Percentiles rank a stretch among this genome's conserved stretches.
Evolutionary conservation across 1,139 yeast genomes (phyloP).

Genomic region (Saccharomycopsis phalli): DNA sequence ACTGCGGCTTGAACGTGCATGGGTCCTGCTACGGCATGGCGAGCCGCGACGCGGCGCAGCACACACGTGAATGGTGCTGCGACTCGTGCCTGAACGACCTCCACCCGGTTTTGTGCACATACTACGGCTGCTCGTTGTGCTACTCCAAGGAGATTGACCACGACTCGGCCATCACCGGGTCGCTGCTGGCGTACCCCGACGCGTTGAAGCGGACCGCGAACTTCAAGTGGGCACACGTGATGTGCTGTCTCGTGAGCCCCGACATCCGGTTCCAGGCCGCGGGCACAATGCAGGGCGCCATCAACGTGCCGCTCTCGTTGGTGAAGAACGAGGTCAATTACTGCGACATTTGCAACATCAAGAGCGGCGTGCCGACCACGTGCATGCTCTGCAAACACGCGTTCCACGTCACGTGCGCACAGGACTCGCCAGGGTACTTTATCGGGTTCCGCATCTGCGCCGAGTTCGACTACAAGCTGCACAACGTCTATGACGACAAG

Average conservation of each 20-base stretch:
- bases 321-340: constrained; percentile 22
- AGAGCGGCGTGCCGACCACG: constrained; percentile 34
- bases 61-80: constrained; percentile 57
- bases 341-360: constrained; percentile 35
- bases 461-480: constrained; percentile 5
- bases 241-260: constrained; percentile 57
- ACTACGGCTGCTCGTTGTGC: constrained; percentile 63
- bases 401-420: constrained; percentile 66
- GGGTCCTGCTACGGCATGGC: constrained; percentile 56
- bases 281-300: constrained; percentile 36
- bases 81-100: constrained; percentile 71
- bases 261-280: constrained; percentile 36
- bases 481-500: not conserved
- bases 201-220: constrained; percentile 62
- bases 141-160: constrained; percentile 42
- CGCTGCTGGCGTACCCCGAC: constrained; percentile 42
- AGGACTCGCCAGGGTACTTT: constrained; percentile 35
- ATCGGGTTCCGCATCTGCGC: constrained; percentile 35
- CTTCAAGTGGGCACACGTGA: constrained; percentile 74
- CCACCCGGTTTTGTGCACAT: constrained; percentile 48
- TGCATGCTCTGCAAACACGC: constrained; percentile 36
- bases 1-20: constrained; percentile 71
- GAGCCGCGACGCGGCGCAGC: constrained; percentile 13
- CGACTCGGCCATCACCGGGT: constrained; percentile 38
- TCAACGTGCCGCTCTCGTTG: constrained; percentile 25